Evolutionary conservation across 345 rosid species (phyloP), one percentile per base, ranked within the genome.

Genomic region (Zanthoxylum bungeanum): DNA sequence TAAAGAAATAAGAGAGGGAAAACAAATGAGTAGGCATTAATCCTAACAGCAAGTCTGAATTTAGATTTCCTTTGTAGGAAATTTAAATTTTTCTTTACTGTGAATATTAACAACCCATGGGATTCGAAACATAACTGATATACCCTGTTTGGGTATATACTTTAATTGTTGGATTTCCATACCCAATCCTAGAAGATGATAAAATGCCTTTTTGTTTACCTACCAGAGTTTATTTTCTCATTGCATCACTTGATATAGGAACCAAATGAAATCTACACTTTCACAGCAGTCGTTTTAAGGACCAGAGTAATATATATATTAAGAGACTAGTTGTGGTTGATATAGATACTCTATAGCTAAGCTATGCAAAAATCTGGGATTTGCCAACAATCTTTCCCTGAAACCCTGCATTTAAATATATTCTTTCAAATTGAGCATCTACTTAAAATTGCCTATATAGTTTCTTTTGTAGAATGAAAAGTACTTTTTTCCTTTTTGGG

Each of bases 271-370:
- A n/a, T n/a, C n/a, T n/a, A n/a, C n/a, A n/a, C n/a, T n/a, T n/a
- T n/a, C n/a, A n/a, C n/a, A n/a, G n/a, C n/a, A n/a, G n/a, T n/a
- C n/a, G n/a, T n/a, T n/a, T n/a, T n/a, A n/a, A n/a, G n/a, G n/a
- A n/a, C n/a, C n/a, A n/a, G n/a, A n/a, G n/a, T n/a, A n/a, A n/a
- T n/a, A n/a, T n/a, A n/a, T n/a, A n/a, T n/a, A n/a, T n/a, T 70
- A 93, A 61, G 37, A 93, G 96, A 42, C 96, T 91, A 6, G 97
- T 93, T 62, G 97, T 86, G 66, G 91, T 85, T 4, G 97, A 93
- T 76, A 93, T 91, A 36, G 92, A 71, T 82, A 97, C 86, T 93
- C 97, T 66, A 91, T 93, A 30, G 98, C 98, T 82, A 91, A 83
- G 76, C 96, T 87, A 49, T 91, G 81, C 83, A 93, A 84, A 82